These are phyloP conservation scores for Coffea eugenioides DNA, from an alignment of 257 asterid genomes.

Conservation along the genomic window DNA sequence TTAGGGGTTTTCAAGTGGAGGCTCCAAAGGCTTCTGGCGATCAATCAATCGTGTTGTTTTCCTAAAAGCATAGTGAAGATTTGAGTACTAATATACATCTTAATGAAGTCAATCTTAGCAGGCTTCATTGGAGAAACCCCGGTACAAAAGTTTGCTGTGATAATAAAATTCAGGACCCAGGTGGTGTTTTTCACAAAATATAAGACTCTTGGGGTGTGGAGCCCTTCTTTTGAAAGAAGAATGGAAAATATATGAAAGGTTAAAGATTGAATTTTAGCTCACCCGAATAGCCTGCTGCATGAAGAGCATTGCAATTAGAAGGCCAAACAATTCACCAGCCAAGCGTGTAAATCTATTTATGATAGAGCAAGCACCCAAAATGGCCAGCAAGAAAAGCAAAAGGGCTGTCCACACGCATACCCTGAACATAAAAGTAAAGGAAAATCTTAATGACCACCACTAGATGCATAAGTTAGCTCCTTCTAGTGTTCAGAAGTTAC, in stretches of 20 bases:
- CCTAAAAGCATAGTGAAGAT: conserved; percentile 17
- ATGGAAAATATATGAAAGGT: conserved; percentile 12
- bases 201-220: background rate
- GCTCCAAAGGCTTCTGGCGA: background rate
- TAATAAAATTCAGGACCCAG: background rate
- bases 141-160: background rate
- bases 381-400: conserved; percentile 89
- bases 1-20: background rate
- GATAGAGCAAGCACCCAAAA: conserved; percentile 94
- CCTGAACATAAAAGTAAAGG: conserved; percentile 42
- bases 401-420: conserved; percentile 93
- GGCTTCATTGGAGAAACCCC: background rate
- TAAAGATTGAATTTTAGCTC: conserved; percentile 31
- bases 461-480: conserved; percentile 17
- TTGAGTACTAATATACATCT: background rate
- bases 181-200: background rate
- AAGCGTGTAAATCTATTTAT: conserved; percentile 89
- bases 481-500: conserved; percentile 34
- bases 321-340: conserved; percentile 97
- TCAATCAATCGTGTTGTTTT: conserved; percentile 2
- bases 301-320: conserved; percentile 94
- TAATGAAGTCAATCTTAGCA: background rate
- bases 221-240: conserved; percentile 2
- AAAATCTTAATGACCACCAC: conserved; percentile 20
- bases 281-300: conserved; percentile 98